Conservation (phyloP, 2,329 filamentous ascomycete species). For the Diaporthe eres region DNA sequence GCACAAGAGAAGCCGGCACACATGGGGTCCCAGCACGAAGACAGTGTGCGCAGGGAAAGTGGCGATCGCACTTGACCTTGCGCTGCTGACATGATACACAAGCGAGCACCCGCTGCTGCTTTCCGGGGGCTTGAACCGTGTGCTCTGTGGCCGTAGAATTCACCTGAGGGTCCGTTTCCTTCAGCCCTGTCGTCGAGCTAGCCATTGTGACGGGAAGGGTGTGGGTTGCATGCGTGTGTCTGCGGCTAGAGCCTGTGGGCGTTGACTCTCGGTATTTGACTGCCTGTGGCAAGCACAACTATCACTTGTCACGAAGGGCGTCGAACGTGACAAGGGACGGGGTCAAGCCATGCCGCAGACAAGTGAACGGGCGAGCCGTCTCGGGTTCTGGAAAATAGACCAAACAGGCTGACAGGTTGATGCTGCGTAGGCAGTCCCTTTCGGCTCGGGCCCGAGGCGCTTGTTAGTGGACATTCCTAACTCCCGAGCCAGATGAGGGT, state of each 20-base stretch:
- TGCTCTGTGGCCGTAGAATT: neutral
- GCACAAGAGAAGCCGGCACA: slow-evolving; percentile 54
- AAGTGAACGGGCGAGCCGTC: neutral
- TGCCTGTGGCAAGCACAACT: neutral
- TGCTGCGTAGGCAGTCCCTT: no score
- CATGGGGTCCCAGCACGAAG: slow-evolving; percentile 60
- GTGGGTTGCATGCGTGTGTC: neutral
- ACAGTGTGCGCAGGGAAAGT: slow-evolving; percentile 71
- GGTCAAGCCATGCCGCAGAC: no score
- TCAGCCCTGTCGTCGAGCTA: neutral
- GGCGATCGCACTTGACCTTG: slow-evolving; percentile 74
- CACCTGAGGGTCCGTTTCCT: neutral
- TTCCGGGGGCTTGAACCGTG: slow-evolving; percentile 28
- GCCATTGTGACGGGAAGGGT: neutral
- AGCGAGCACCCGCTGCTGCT: slow-evolving; percentile 49
- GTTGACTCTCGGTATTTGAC: neutral
- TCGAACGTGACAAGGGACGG: no score
- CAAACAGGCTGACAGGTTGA: no score
- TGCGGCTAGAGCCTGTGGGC: neutral
- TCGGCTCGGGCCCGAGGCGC: neutral
- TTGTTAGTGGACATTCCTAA: slow-evolving; percentile 1
- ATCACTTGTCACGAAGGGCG: neutral
- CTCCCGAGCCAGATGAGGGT: neutral
- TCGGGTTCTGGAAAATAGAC: no score
- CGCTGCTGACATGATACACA: slow-evolving; percentile 76